Evolutionary conservation across 176 grass and related monocot genomes (phyloP), one percentile per base, ranked within the genome.

Genomic region (Echinochloa phyllopogon): DNA sequence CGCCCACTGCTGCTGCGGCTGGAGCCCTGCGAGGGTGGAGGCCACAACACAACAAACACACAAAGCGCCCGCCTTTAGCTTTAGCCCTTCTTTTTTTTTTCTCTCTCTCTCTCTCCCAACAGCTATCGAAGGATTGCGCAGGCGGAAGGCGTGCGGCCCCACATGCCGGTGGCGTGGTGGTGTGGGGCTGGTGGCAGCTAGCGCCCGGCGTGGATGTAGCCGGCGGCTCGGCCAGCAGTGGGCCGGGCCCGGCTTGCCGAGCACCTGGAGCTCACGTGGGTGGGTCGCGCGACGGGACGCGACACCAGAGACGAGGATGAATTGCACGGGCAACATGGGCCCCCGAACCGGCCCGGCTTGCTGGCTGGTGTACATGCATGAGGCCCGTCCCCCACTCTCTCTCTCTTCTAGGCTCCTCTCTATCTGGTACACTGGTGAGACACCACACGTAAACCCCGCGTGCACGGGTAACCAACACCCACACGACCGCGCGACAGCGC

Each of bases 1-100:
- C 66, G 91, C 77, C 93, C 96, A 88, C 84, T 89, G 88, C 60
- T 20, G 79, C 37, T 89, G 88, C 60, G 13, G 79, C 37, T 69
- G 78, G 6, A 64, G 87, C 50, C 94, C 88, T 95, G 77, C 90
- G 49, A 61, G 75, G 37, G 82, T 67, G 65, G 82, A 50, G 25
- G 50, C 65, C 82, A 75, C 24, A 40, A 80, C 62, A 81, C 36
- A 55, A 69, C 64, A 53, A 43, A 82, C 65, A 82, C 67, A 74
- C 65, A 72, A 76, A 73, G 69, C 49, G 65, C 70, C 47, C 44
- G 27, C 33, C 77, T 85, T 77, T 14, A 82, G 75, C 55, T 79
- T 63, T 66, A 29, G 41, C 66, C 4, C 25, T 43, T 20, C 14
- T 33, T 45, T 29, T 21, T 14, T 10, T 23, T n/a, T n/a, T n/a